phyloP scores from a whole-genome alignment of 345 rosid genomes.

The Aquilaria malaccensis region DNA sequence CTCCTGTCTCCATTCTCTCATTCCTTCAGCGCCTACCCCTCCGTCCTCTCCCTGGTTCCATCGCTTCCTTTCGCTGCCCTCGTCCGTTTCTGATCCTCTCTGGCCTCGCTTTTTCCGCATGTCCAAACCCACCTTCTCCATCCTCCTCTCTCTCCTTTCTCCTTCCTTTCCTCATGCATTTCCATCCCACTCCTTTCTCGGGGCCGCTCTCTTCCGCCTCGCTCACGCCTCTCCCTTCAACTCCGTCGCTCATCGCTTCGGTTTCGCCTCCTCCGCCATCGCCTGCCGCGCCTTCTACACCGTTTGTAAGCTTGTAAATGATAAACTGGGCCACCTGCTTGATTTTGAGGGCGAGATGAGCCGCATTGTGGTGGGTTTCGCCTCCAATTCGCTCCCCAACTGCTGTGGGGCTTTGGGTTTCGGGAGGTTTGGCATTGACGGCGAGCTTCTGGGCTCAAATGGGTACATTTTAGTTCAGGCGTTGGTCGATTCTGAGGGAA shows the following conservation, averaged over 20 bases:
- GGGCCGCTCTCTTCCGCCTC: conserved; percentile 65
- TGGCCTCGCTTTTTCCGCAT: conserved; percentile 58
- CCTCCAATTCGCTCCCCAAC: conserved; percentile 51
- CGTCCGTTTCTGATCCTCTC: conserved; percentile 34
- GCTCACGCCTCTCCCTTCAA: conserved; percentile 58
- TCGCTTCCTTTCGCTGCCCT: conserved; percentile 19
- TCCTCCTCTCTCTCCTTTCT: conserved; percentile 37
- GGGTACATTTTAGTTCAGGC: conserved; percentile 69
- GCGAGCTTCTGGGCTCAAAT: conserved; percentile 35
- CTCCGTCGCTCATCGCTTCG: conserved; percentile 37
- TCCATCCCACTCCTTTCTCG: conserved; percentile 41
- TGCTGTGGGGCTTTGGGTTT: conserved; percentile 73
- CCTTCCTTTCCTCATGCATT: conserved; percentile 33
- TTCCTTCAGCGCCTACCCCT: conserved; percentile 21
- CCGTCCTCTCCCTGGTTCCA: conserved; percentile 26
- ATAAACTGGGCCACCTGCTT: conserved; percentile 32
- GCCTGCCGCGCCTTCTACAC: conserved; percentile 62
- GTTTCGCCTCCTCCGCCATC: conserved; percentile 33
- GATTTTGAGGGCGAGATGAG: conserved; percentile 29
- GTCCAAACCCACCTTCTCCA: conserved; percentile 40
- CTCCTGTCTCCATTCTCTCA: conserved; percentile 23
- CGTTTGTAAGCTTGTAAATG: conserved; percentile 47
- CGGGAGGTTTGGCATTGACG: conserved; percentile 42
- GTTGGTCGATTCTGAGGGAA: conserved; percentile 59
- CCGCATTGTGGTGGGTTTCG: conserved; percentile 45